A percentile compares a stretch with the other conserved stretches of the same genome.
Conservation (phyloP, 1,284 basidiomycete genomes). For the Microbotryum intermedium region DNA sequence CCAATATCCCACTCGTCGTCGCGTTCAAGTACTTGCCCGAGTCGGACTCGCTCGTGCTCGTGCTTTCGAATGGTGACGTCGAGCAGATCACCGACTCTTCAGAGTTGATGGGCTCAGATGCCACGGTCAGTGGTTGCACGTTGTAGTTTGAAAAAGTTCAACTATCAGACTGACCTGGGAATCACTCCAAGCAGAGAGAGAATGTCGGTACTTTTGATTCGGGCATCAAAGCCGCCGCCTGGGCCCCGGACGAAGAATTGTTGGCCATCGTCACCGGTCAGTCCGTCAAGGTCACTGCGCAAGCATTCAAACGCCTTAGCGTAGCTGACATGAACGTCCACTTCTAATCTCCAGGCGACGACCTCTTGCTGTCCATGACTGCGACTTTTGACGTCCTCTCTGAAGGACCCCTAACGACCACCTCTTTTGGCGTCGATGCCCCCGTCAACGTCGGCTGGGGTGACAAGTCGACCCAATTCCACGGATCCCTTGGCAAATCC, state of each 20-base stretch:
- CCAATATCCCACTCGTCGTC: conserved; percentile 41
- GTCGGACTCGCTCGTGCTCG: conserved; percentile 52
- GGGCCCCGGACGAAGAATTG: conserved; percentile 84
- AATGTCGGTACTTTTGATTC: conserved; percentile 77
- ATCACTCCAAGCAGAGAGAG: conserved; percentile 41
- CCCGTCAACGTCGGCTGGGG: conserved; percentile 98
- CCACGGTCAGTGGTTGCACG: conserved; percentile 13
- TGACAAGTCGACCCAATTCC: conserved; percentile 92
- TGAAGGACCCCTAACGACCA: conserved; percentile 61
- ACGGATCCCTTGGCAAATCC: conserved; percentile 86
- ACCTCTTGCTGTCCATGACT: conserved; percentile 81
- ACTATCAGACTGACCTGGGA: conserved; percentile 37
- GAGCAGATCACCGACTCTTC: conserved; percentile 45
- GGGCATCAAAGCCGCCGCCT: conserved; percentile 71
- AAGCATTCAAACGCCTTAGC: background rate
- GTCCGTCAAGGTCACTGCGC: conserved; percentile 22
- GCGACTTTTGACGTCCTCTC: conserved; percentile 78
- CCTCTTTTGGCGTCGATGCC: conserved; percentile 79
- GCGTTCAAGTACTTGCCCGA: conserved; percentile 61
- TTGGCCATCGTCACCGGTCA: conserved; percentile 68
- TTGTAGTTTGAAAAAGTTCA: conserved; percentile 14
- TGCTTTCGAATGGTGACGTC: conserved; percentile 70
- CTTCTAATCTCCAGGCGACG: conserved; percentile 49
- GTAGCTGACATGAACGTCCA: background rate
- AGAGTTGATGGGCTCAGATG: conserved; percentile 49